Evolutionary conservation across 371 early-diverging fungal species (phyloP).

Genomic region (Sporodiniella umbellata): DNA sequence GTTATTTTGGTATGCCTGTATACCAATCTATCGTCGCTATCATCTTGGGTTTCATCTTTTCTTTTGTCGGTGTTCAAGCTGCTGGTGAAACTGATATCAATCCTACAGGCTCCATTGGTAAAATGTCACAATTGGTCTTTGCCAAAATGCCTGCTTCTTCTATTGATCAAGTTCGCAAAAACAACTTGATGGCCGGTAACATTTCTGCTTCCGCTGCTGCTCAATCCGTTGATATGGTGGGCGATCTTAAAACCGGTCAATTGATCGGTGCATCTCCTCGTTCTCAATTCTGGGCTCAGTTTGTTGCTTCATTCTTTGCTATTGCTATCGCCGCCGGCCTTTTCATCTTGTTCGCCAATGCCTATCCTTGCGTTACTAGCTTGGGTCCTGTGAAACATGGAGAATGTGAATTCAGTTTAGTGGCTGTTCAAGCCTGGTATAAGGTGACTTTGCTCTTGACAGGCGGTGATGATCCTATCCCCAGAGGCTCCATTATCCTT

Average conservation of each 20-base stretch:
- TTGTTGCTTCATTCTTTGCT: constrained; percentile 60
- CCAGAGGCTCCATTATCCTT: constrained; percentile 42
- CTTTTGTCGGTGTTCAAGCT: constrained; percentile 70
- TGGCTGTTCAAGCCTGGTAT: constrained; percentile 68
- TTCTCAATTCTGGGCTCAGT: constrained; percentile 62
- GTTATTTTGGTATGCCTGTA: constrained; percentile 56
- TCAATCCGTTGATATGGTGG: constrained; percentile 67
- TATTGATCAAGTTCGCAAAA: constrained; percentile 40
- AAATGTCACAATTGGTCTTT: constrained; percentile 62
- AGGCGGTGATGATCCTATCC: constrained; percentile 39
- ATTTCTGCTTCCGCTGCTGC: constrained; percentile 57
- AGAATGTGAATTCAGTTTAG: constrained; percentile 53
- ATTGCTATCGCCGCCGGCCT: constrained; percentile 54
- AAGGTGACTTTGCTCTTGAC: constrained; percentile 58
- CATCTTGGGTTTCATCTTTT: constrained; percentile 62
- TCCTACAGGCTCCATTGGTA: constrained; percentile 60
- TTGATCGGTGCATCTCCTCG: constrained; percentile 58
- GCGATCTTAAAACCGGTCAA: constrained; percentile 65
- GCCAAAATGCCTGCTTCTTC: constrained; percentile 47
- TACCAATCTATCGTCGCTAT: constrained; percentile 58
- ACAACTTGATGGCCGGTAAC: constrained; percentile 62
- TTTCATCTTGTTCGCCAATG: constrained; percentile 59
- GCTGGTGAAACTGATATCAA: constrained; percentile 70
- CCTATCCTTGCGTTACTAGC: constrained; percentile 57
- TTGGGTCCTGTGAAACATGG: constrained; percentile 6